Evolutionary conservation across 441 rosid genomes (phyloP), one percentile per base, ranked within the genome.

Genomic region (Dalechampia spathulata): DNA sequence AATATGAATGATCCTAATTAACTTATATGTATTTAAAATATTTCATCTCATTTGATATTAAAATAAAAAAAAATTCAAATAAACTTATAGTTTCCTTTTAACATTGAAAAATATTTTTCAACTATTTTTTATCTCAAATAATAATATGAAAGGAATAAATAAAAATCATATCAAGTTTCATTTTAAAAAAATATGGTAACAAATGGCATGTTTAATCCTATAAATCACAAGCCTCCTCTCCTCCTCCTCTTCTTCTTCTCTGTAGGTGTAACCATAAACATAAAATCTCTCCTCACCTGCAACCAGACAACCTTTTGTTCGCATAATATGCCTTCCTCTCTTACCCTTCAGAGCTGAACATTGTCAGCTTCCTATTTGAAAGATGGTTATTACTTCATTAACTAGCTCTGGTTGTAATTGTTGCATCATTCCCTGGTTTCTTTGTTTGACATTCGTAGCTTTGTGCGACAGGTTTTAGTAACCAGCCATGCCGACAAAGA

Each of bases 391-490:
- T 7, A 21, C 41, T 59, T 49, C 28, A 37, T n/a, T 19, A 42
- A 41, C 34, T 21, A 43, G 8, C 28, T 28, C 49, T 16, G 23
- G 8, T 25, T 12, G 17, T 19, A 26, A 14, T 1, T 25, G 8
- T 27, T 25, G 25, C 36, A 11, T 5, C 1, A 15, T 22, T 25
- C 14, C 3, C 15, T 47, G 21, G 9, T 30, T 43, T 26, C 17
- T 49, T 25, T 28, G 1, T 6, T 14, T 43, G 9, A 47, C 12
- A 30, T 48, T 30, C 26, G 13, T 20, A 14, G 20, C 53, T 42
- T 38, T 34, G n/a, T n/a, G 12, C 10, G 23, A 60, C 78, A 87
- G 96, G 94, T 82, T 71, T 70, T 83, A 65, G 77, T 75, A 54
- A 64, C 72, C 22, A 68, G 62, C 39, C 65, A 73, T 23, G 76